Evolutionary conservation across 2,329 filamentous ascomycete species (phyloP).

Genomic region (Dichotomopilus funicola): DNA sequence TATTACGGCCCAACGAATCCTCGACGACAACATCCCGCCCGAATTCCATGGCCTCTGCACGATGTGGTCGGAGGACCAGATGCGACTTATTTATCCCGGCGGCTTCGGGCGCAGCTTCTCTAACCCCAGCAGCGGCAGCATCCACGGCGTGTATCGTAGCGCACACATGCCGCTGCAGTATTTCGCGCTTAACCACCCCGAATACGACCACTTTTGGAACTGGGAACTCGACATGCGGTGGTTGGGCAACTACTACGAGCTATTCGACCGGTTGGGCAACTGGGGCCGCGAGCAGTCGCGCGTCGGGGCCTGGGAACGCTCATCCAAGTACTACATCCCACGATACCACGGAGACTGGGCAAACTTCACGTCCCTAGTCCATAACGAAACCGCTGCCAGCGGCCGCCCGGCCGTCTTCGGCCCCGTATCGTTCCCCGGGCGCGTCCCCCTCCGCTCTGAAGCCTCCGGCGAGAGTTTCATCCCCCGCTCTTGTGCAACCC

Average conservation of each 20-base stretch:
- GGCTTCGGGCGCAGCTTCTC: slow-evolving; percentile 63
- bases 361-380: slow-evolving; percentile 61
- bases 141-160: slow-evolving; percentile 64
- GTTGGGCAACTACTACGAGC: slow-evolving; percentile 63
- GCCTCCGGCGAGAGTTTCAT: slow-evolving; percentile 47
- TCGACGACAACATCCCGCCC: slow-evolving; percentile 59
- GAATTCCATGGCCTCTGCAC: slow-evolving; percentile 78
- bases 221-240: slow-evolving; percentile 65
- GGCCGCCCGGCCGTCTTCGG: slow-evolving; percentile 61
- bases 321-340: slow-evolving; percentile 70
- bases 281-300: slow-evolving; percentile 65
- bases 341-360: slow-evolving; percentile 63
- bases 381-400: slow-evolving; percentile 50
- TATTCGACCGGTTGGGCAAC: slow-evolving; percentile 59
- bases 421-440: slow-evolving; percentile 48
- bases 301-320: slow-evolving; percentile 70
- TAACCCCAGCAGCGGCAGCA: slow-evolving; percentile 49
- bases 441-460: slow-evolving; percentile 42
- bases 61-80: slow-evolving; percentile 79
- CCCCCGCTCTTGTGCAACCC: slow-evolving; percentile 42
- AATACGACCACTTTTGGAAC: slow-evolving; percentile 64
- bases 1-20: slow-evolving; percentile 61
- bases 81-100: slow-evolving; percentile 68
- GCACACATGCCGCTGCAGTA: slow-evolving; percentile 58
- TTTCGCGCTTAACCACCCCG: slow-evolving; percentile 55